Base-by-base conservation (phyloP, 1,139 yeast genomes). In the Candida sp. region DNA sequence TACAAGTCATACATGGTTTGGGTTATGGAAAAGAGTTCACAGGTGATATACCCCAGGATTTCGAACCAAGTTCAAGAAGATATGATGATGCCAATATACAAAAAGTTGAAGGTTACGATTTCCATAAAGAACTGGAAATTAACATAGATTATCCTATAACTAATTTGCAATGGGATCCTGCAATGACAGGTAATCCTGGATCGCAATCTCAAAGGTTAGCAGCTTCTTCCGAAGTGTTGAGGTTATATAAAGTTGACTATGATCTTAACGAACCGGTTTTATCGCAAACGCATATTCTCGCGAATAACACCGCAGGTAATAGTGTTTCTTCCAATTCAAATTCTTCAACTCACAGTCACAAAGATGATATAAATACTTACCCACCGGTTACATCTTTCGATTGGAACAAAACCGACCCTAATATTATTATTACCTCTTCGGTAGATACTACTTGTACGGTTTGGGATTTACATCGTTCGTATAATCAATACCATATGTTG, bases 371-470 rank as follows among this genome's bases (percentile, higher is more conserved):
- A 48, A 75, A 73, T 58, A 79, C 77, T 15, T 69, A 79, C 42
- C 93, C 96, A 1, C 97, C 97, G 2, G 78, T 93, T 41, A 91
- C 98, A 0, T 84, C 96, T 4, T 89, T 93, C 58, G 97, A 93
- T 63, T 93, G 99, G 98, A 90, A 87, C 66, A 67, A 74, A 39
- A 70, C 76, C 3, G 93, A 88, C 55, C 79, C 89, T 5, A 78
- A 80, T 44, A 66, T 84, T 35, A 77, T 90, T 22, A 87, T 93
- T 38, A 89, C 97, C 1, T 82, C 95, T 48, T 84, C 95, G 27
- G 89, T 93, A 8, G 99, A 93, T 64, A 93, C 99, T 1, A 93
- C 99, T 0, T 93, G 99, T 64, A 91, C 98, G 0, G 84, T 90
- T 3, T 93, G 99, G 98, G 98, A 93, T 63, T 66, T 89, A 36